Conservation (phyloP, 345 rosid genomes). For the Dovyalis caffra region DNA sequence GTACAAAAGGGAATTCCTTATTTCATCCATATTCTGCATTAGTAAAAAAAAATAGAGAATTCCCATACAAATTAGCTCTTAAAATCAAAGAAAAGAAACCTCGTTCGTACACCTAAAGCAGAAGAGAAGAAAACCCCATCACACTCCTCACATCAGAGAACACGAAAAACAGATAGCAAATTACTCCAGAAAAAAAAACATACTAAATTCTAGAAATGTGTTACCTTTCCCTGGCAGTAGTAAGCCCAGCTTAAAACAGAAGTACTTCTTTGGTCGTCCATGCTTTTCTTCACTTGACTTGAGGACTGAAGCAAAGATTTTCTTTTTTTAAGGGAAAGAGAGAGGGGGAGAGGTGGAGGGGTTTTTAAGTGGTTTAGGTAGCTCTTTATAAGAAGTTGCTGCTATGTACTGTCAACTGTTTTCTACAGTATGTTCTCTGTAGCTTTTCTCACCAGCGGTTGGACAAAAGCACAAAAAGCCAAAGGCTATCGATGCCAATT, state of each 20-base stretch:
- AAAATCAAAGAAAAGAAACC: background rate
- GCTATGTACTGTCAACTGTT: constrained; percentile 11
- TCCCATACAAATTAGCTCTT: constrained; percentile 13
- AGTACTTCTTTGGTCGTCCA: constrained; percentile 67
- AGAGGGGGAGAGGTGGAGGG: constrained; percentile 14
- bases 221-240: constrained; percentile 65
- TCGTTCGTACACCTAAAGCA: background rate
- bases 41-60: too few species aligned
- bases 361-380: constrained; percentile 28
- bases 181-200: background rate
- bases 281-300: constrained; percentile 20
- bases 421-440: background rate
- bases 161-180: background rate
- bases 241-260: constrained; percentile 54
- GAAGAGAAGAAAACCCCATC: background rate
- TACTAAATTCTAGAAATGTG: constrained; percentile 3
- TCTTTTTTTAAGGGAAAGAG: background rate
- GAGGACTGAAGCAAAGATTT: background rate
- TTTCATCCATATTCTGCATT: constrained; percentile 67
- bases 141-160: background rate
- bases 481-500: constrained; percentile 30
- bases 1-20: constrained; percentile 61
- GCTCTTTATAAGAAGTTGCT: constrained; percentile 33
- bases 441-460: constrained; percentile 11
- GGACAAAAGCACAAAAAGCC: constrained; percentile 48